Evolutionary conservation across 2,329 filamentous ascomycete species (phyloP), one percentile per base, ranked within the genome.

Genomic region (Pyrenochaeta sp.): DNA sequence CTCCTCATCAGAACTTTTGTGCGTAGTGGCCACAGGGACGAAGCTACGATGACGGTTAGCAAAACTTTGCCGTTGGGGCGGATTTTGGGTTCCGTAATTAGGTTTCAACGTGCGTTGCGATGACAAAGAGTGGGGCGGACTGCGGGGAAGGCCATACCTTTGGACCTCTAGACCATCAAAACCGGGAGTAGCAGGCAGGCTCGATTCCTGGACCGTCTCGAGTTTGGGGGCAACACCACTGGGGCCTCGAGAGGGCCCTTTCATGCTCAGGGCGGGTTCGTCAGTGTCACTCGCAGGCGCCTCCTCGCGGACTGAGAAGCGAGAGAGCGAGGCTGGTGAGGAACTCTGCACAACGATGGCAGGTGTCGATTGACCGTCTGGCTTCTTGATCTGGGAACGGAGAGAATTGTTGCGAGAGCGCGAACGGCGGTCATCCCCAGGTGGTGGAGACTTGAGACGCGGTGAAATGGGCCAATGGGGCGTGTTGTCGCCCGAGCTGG

Each of bases 121-220:
- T 60, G 52, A 59, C 53, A 58, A 60, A 58, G 48, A 57, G 58
- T 60, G 52, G 58, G 57, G 52, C 57, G 17, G n/a, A 44, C 44
- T 63, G 59, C 53, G 60, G 60, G 62, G 63, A 58, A 60, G 30
- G 40, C 22, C 47, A 55, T 51, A 67, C 64, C 60, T 67, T 48
- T 65, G 54, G 46, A 51, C 55, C 38, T 63, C 61, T 34, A 65
- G 41, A 43, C 55, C 59, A 71, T 77, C 62, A 51, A 72, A 75
- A 10, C 74, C 77, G 10, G 89, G 88, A 1, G 88, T 89, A 35
- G 84, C 85, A 32, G 74, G 75, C 39, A 90, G 82, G 73, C 90
- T 94, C 40, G 88, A 86, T 77, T 96, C 93, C 67, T 96, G 88
- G 11, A 97, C 93, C 0, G 94, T 96, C 73, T 96, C 93, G 44